A percentile compares a stretch with the other conserved stretches of the same genome.
These are phyloP conservation scores for Penicillium manginii DNA, from an alignment of 495 filamentous ascomycete species.

Conservation along the genomic window DNA sequence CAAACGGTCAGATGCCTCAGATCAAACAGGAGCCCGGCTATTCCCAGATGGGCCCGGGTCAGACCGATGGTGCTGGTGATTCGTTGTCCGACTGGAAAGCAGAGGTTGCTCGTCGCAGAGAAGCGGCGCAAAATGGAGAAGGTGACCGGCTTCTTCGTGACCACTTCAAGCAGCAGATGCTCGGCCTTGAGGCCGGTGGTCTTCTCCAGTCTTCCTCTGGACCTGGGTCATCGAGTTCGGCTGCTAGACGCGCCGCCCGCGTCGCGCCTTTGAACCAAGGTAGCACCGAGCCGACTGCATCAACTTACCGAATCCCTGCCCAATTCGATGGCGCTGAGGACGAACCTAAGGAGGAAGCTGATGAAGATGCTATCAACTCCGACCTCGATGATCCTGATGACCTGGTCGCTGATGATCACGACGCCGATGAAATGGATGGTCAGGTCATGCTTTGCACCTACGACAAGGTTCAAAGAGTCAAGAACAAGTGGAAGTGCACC, in stretches of 20 bases:
- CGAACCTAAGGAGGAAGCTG: slow-evolving; percentile 65
- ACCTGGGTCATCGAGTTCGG: slow-evolving; percentile 31
- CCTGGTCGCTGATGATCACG: slow-evolving; percentile 69
- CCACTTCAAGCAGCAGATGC: slow-evolving; percentile 58
- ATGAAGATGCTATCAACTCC: slow-evolving; percentile 98
- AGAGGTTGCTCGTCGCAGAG: slow-evolving; percentile 56
- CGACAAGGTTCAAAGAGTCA: slow-evolving; percentile 98
- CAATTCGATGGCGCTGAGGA: slow-evolving; percentile 70
- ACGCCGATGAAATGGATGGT: slow-evolving; percentile 78
- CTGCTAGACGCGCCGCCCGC: slow-evolving; percentile 18
- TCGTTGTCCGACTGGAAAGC: slow-evolving; percentile 59
- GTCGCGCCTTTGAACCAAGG: slow-evolving; percentile 7
- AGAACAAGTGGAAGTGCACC: slow-evolving; percentile 99
- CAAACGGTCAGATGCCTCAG: slow-evolving; percentile 49
- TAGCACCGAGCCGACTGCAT: slow-evolving; percentile 3
- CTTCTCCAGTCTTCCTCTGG: slow-evolving; percentile 69
- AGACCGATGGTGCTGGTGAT: slow-evolving; percentile 74
- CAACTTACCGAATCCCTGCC: slow-evolving; percentile 15
- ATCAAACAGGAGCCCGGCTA: slow-evolving; percentile 55
- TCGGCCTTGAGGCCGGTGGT: slow-evolving; percentile 76
- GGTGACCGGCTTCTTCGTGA: slow-evolving; percentile 46
- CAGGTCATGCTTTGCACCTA: slow-evolving; percentile 98
- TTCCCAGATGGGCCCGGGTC: slow-evolving; percentile 53
- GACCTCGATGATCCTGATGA: slow-evolving; percentile 97
- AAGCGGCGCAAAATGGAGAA: slow-evolving; percentile 65